Evolutionary conservation across 1,284 basidiomycete genomes (phyloP).

Genomic region (Ceratobasidium papillatum): DNA sequence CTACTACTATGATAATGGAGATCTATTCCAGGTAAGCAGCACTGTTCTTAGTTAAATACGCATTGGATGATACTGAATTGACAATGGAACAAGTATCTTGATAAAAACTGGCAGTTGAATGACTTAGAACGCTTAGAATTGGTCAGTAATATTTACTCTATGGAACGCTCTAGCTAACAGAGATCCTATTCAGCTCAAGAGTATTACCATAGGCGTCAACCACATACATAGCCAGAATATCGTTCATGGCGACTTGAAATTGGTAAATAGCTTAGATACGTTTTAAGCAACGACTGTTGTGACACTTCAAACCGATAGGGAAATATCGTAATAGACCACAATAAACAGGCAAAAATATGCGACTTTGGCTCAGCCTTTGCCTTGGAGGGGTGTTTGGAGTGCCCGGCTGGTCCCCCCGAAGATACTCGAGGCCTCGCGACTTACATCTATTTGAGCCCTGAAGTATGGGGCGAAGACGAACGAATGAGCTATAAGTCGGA

Average conservation of each 20-base stretch:
- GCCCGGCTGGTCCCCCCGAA: not conserved
- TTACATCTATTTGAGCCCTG: not conserved
- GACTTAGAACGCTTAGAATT: not conserved
- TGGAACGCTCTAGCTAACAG: not conserved
- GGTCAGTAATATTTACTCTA: not conserved
- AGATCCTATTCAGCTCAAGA: not conserved
- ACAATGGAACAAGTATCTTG: not conserved
- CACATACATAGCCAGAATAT: not conserved
- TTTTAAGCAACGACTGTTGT: not conserved
- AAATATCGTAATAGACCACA: not conserved
- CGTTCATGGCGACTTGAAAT: not conserved
- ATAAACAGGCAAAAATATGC: not conserved
- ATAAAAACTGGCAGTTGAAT: not conserved
- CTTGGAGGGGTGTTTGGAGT: not conserved
- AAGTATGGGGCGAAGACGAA: not conserved
- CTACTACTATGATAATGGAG: not conserved
- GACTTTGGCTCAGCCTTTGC: not conserved
- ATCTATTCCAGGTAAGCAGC: not conserved
- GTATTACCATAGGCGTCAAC: not conserved
- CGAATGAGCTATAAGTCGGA: conserved; percentile 9
- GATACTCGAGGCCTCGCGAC: not conserved
- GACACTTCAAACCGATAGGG: not conserved
- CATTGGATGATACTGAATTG: not conserved
- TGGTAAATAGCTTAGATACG: not conserved
- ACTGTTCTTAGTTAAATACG: not conserved